A percentile compares a stretch with the other conserved stretches of the same genome.
These are phyloP conservation scores for Rhodocollybia butyracea DNA, from an alignment of 768 basidiomycete species.

Conservation along the genomic window DNA sequence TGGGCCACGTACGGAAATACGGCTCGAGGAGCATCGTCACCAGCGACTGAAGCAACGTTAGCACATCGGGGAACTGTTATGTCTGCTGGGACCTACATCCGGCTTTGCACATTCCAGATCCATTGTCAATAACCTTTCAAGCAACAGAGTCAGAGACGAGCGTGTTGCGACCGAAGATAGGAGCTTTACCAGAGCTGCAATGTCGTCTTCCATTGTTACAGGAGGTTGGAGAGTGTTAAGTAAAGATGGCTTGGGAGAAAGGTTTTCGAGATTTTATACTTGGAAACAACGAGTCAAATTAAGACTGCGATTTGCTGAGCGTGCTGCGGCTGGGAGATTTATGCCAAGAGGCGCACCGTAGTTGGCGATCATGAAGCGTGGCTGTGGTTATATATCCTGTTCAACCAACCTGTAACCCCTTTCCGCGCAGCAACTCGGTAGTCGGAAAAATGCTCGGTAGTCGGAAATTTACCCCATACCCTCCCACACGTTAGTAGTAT, in stretches of 20 bases:
- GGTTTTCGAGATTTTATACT: neutral
- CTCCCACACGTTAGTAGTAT: no score
- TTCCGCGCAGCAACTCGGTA: no score
- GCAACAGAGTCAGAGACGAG: constrained; percentile 3
- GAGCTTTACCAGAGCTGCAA: constrained; percentile 52
- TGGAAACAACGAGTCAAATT: no score
- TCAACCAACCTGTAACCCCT: no score
- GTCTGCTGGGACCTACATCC: constrained; percentile 65
- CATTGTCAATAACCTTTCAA: constrained; percentile 88
- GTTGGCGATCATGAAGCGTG: no score
- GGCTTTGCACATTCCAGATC: constrained; percentile 99
- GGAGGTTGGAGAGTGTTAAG: neutral
- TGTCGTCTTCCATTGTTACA: constrained; percentile 72
- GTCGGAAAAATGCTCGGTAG: no score
- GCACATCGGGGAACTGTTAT: constrained; percentile 2
- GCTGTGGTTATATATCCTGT: no score
- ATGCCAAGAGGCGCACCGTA: no score
- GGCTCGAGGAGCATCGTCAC: constrained; percentile 88
- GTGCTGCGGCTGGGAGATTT: no score
- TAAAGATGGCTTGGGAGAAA: neutral
- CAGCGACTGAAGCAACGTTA: constrained; percentile 64
- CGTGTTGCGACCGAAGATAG: neutral
- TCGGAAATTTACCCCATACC: no score
- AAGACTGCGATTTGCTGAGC: no score
- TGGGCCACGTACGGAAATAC: constrained; percentile 97